Evolutionary conservation across 2,329 filamentous ascomycete genomes (phyloP), one percentile per base, ranked within the genome.

Genomic region (Aspergillus terreus): DNA sequence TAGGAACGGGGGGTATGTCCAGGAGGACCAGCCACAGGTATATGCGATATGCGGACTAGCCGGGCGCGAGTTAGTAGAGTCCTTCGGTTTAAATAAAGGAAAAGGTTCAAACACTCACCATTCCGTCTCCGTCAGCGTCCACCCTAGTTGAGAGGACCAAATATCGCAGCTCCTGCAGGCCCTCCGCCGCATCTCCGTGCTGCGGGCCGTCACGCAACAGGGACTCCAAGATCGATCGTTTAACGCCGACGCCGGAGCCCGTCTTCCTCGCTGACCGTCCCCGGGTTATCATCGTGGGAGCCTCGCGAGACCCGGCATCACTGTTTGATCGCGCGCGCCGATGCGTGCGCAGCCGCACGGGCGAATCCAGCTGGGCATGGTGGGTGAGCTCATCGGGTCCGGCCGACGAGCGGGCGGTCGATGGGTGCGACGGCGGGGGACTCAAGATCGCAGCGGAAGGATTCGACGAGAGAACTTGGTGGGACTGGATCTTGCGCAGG

Each of bases 1-100:
- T 96, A 42, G 86, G 82, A 57, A 96, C 78, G 41, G 95, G 84
- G 6, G 90, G 86, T 30, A 92, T 86, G 66, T 96, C 89, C 62
- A 99, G 86, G 11, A 99, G 83, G 60, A 96, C 89, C 38, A 97
- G 82, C 94, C 94, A 99, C 58, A 95, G 84, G 71, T 99, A 97
- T 68, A 97, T 95, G 64, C 94, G 87, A 56, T 94, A 78, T 43
- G 91, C 87, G 17, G 94, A 99, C 92, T 96, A 51, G 11, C 41
- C 46, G 47, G 47, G 30, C 27, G 38, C 33, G 23, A 32, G 46
- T 58, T 53, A 51, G 53, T 42, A 27, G 17, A 25, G 32, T 6
- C 17, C 44, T 23, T 32, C 12, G 15, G 23, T n/a, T 27, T 11
- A 25, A 33, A 15, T 14, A 19, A 7, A 38, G 27, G 33, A 36